Base-by-base conservation (phyloP, 2,329 filamentous ascomycete species). In the Paraphaeosphaeria sporulosa region DNA sequence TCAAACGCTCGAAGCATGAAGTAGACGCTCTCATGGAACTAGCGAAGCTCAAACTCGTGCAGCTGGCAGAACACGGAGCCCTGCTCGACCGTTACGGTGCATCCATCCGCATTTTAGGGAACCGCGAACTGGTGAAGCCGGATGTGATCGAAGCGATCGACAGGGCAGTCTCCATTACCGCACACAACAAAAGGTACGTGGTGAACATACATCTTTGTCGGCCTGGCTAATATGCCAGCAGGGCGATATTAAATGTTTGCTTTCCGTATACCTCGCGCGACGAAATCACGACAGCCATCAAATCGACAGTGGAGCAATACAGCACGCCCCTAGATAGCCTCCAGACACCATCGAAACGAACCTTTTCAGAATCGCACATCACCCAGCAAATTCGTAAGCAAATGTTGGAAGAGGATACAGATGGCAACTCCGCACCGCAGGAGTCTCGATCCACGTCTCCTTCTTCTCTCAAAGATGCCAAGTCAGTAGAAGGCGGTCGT, bases 21-120 rank as follows among this genome's bases (percentile, higher is more conserved):
- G 95, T 99, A 9, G 93, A 97, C 74, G 94, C 93, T 32, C 82
- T 99, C 64, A 99, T 99, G 95, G 91, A 96, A 75, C 93, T 99
- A 85, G 94, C 94, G 62, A 97, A 97, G 82, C 88, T 95, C 71
- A 98, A 98, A 81, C 85, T 99, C 27, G 88, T 91, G 61, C 95
- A 99, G 78, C 84, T 99, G 69, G 89, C 92, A 27, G 92, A 97
- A 73, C 95, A 99, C 71, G 95, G 95, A 32, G 94, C 97, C 72
- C 84, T 99, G 27, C 85, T 99, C 40, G 93, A 98, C 71, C 89
- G 92, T 64, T 99, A 98, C 72, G 95, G 94, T 36, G 95, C 94
- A 30, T 87, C 89, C 57, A 89, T 99, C 55, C 88, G 92, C 55
- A 88, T 99, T 19, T 82, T 98, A 27, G 95, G 95, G 25, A 91